Evolutionary conservation across 73 alveolate genomes (phyloP).

Genomic region (Paramecium sexaurelia): DNA sequence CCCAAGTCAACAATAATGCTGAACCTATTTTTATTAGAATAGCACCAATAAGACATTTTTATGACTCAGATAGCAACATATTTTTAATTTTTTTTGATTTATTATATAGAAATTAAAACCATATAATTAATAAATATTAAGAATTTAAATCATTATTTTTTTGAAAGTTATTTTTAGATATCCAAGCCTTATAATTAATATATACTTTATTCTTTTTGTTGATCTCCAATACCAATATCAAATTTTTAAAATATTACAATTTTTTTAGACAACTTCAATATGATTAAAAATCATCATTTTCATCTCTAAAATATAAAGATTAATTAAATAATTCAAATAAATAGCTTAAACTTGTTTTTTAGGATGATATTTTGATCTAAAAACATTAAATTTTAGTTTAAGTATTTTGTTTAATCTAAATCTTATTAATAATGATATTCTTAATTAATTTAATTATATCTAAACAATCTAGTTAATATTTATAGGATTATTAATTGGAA

Average conservation of each 20-base stretch:
- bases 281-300: background rate
- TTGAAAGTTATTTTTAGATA: background rate
- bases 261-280: background rate
- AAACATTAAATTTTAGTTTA: no score
- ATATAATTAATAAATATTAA: background rate
- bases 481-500: no score
- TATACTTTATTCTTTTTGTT: background rate
- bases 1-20: slow-evolving; percentile 32
- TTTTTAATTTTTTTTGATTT: background rate
- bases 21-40: background rate
- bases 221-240: background rate
- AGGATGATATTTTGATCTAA: no score
- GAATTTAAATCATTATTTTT: background rate
- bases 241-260: background rate
- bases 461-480: no score
- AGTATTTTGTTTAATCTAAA: no score
- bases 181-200: background rate
- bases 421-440: no score
- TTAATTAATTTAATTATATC: no score
- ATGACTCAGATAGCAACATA: background rate
- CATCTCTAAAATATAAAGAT: background rate
- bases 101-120: background rate
- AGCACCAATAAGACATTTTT: slow-evolving; percentile 7
- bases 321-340: background rate
- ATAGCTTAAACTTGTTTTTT: background rate